Evolutionary conservation across 2,329 filamentous ascomycete species (phyloP), one percentile per base, ranked within the genome.

Genomic region (Botryosphaeria dothidea): DNA sequence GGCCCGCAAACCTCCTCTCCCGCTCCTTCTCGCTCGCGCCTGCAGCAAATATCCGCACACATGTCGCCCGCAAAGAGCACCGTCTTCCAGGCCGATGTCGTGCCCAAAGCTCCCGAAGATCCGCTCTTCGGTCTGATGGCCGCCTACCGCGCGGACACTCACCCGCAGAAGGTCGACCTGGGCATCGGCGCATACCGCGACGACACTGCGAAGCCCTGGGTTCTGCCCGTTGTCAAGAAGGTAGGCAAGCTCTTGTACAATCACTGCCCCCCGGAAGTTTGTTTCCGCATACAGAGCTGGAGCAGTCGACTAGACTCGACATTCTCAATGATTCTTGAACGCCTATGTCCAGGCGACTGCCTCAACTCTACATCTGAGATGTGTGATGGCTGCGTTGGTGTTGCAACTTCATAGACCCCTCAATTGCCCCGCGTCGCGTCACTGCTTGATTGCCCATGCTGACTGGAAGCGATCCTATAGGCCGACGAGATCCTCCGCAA

Each of bases 141-240:
- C 68, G 93, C 92, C 67, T 99, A 90, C 84, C 88, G 88, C 74
- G 91, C 90, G 68, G 95, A 99, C 75, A 81, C 86, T 19, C 84
- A 82, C 65, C 78, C 84, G 65, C 88, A 92, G 79, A 99, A 99
- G 83, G 91, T 99, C 70, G 95, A 99, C 81, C 81, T 99, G 80
- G 93, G 95, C 77, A 86, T 98, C 82, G 95, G 95, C 71, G 95
- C 95, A 66, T 99, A 99, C 81, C 87, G 95, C 77, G 95, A 97
- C 75, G 85, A 98, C 81, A 90, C 93, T 76, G 94, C 93, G 67
- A 98, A 98, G 83, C 95, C 95, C 3, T 99, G 95, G 95, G 89
- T 99, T 67, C 82, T 99, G 68, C 94, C 95, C 21, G 94, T 98
- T 2, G 94, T 98, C 67, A 96, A 92, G 82, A 96, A 96, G 91